Evolutionary conservation across 305 asterid genomes (phyloP).

Genomic region (Solanum hybrid): DNA sequence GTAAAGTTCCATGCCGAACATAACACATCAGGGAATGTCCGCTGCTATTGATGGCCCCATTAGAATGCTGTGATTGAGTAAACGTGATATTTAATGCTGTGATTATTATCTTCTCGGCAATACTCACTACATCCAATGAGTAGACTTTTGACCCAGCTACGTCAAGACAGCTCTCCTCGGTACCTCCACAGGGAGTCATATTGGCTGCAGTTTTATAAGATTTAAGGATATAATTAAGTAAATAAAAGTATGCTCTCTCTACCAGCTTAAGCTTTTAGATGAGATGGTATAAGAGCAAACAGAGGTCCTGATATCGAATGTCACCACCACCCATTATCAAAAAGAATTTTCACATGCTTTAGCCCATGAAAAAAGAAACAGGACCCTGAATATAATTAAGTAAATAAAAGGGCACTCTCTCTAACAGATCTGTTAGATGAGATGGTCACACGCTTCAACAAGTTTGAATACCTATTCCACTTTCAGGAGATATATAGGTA

Average conservation of each 20-base stretch:
- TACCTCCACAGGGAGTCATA: slow-evolving; percentile 45
- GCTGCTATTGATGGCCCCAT: slow-evolving; percentile 16
- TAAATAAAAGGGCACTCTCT: not conserved
- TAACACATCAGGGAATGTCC: slow-evolving; percentile 43
- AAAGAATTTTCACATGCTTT: not conserved
- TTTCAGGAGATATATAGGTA: slow-evolving; percentile 28
- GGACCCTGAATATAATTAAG: not conserved
- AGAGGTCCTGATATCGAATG: not conserved
- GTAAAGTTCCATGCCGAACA: slow-evolving; percentile 56
- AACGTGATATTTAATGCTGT: slow-evolving; percentile 43
- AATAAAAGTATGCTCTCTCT: not conserved
- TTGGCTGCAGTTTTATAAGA: slow-evolving; percentile 22
- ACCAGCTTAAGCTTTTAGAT: not conserved
- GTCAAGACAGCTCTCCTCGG: slow-evolving; percentile 46
- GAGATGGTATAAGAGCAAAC: not conserved
- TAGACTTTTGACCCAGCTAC: slow-evolving; percentile 33
- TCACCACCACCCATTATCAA: not conserved
- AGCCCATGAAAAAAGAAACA: not conserved
- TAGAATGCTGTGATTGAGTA: slow-evolving; percentile 30
- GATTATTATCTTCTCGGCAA: slow-evolving; percentile 51
- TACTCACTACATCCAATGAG: slow-evolving; percentile 50
- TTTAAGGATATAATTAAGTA: not conserved
- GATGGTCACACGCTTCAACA: not conserved
- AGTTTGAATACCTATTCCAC: slow-evolving; percentile 13
- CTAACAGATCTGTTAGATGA: not conserved